Base-by-base conservation (phyloP, 176 grass and related monocot genomes). In the Cenchrus fungigraminus region DNA sequence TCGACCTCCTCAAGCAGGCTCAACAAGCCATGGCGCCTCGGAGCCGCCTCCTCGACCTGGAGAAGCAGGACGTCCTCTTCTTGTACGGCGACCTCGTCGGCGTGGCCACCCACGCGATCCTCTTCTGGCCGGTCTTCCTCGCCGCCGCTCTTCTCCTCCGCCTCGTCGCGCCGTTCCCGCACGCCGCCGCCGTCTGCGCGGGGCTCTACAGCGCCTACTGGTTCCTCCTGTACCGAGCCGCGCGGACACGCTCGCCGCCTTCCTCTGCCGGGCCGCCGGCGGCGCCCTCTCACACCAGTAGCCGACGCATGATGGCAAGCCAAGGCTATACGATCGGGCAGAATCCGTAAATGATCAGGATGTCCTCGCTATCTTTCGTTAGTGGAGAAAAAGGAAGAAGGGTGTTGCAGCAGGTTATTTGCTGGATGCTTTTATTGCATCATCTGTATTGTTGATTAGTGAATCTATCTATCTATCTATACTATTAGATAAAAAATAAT, bases 121-220 rank as follows among this genome's bases (percentile, higher is more conserved):
- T 93, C 89, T 89, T 91, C 47, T 93, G 83, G 89, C 89, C 92
- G 44, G 87, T 98, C 64, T 84, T 95, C 62, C 90, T 86, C 80
- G 89, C 86, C 8, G 68, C 69, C 12, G 80, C 81, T 28, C 37
- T 40, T 40, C 37, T 40, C 37, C 37, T 40, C 37, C 37, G 37
- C 37, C 37, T 40, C 37, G 37, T 40, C 37, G 37, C 37, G 3
- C 37, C 37, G 37, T 40, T 40, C 37, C 54, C 71, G 49, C 80
- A 43, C 44, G 67, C 84, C 70, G 86, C 78, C 8, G 32, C 82
- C 45, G 84, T 52, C 64, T 65, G 87, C 34, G 54, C 84, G n/a
- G 81, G 69, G 22, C 15, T 95, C 69, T 91, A 78, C 66, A 88
- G 88, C 10, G 28, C 83, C 8, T 95, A 79, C 81, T 89, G 83